Conservation (phyloP, 768 basidiomycete genomes). For the Boletus sp. region DNA sequence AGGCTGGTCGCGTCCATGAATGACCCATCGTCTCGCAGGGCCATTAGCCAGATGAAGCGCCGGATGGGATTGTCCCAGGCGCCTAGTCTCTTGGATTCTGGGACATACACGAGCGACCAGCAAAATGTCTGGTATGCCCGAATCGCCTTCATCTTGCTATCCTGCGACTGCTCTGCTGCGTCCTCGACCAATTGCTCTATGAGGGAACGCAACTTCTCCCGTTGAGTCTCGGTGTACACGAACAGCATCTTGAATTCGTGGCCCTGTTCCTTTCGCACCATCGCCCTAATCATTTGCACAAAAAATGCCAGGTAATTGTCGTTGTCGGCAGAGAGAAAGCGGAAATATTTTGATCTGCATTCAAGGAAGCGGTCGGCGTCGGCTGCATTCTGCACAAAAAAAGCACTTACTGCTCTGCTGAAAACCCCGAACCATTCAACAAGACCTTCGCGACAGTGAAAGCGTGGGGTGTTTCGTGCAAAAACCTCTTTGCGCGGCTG, state of each 20-base stretch:
- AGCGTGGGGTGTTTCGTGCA: neutral
- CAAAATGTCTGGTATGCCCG: neutral
- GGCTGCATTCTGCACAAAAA: neutral
- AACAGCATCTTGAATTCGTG: neutral
- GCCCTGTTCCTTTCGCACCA: neutral
- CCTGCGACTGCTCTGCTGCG: neutral
- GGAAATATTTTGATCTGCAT: neutral
- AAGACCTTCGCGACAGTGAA: neutral
- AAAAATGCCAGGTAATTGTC: neutral
- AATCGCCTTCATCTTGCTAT: neutral
- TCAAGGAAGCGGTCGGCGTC: neutral
- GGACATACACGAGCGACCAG: neutral
- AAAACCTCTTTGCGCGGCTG: neutral
- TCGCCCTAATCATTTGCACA: neutral
- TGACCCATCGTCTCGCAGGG: neutral
- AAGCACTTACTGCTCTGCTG: neutral
- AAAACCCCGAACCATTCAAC: neutral
- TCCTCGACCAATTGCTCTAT: neutral
- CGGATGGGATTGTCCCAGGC: neutral
- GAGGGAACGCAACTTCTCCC: neutral
- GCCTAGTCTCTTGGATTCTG: neutral
- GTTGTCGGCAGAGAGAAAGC: neutral
- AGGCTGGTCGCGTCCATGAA: neutral
- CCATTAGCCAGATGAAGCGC: constrained; percentile 2
- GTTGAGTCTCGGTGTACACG: neutral